These are phyloP conservation scores for Penicillium sp. DNA, from an alignment of 2,329 filamentous ascomycete genomes.

Conservation along the genomic window DNA sequence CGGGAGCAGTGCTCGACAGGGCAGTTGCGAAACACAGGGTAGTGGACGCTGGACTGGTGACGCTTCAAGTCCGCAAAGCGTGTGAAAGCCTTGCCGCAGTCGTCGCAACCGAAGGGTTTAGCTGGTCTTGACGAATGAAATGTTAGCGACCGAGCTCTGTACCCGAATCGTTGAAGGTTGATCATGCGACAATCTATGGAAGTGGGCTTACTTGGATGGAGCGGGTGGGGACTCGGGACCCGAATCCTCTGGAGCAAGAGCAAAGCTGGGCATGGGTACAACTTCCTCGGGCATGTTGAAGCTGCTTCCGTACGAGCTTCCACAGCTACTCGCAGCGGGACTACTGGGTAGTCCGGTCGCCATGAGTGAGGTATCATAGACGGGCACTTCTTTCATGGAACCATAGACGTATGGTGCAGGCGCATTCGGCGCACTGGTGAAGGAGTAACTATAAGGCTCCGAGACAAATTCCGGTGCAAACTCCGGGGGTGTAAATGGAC, in stretches of 20 bases:
- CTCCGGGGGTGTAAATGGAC: constrained; percentile 17
- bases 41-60: constrained; percentile 50
- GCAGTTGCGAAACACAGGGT: constrained; percentile 46
- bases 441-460: constrained; percentile 13
- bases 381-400: constrained; percentile 9
- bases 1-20: constrained; percentile 44
- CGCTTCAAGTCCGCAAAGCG: constrained; percentile 52
- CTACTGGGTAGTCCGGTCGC: constrained; percentile 27
- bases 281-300: constrained; percentile 22
- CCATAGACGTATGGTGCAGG: constrained; percentile 17
- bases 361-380: constrained; percentile 27
- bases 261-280: constrained; percentile 14
- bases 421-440: constrained; percentile 22
- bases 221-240: constrained; percentile 21
- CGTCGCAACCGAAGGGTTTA: constrained; percentile 35
- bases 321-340: constrained; percentile 16
- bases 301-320: constrained; percentile 15
- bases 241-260: constrained; percentile 15
- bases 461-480: constrained; percentile 11
- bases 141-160: not conserved
- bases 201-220: constrained; percentile 26
- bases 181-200: not conserved
- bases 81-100: constrained; percentile 43
- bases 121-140: constrained; percentile 19
- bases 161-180: not conserved